Base-by-base conservation (phyloP, 2,329 filamentous ascomycete species). In the Mycosphaerella arachidis region DNA sequence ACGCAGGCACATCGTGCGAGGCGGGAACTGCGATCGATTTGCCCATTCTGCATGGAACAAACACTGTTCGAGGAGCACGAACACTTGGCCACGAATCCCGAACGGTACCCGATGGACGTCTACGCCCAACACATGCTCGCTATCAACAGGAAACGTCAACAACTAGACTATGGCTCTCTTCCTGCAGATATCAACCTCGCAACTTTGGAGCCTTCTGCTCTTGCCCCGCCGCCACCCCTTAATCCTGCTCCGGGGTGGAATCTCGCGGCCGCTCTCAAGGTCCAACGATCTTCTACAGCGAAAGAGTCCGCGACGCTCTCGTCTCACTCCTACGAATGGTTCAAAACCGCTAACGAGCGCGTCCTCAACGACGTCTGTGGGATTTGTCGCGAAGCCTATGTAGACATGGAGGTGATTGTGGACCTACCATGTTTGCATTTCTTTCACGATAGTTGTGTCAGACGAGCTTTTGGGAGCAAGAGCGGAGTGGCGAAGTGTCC, bases 11-110 rank as follows among this genome's bases (percentile, higher is more conserved):
- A 16, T 13, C 33, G 31, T 5, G 52, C 53, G 4, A 45, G 57
- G 16, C 18, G 20, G 16, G 53, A 55, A 10, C 16, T 46, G 4
- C 24, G 29, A 48, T 55, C 51, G 5, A 8, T 59, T 4, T 59
- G 57, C 33, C 57, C 57, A 27, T 59, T 54, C 30, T 59, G 57
- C 20, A 59, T 59, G 57, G 57, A 53, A 24, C 16, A 31, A 20
- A 53, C 48, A 2, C 18, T 59, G n/a, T 55, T 55, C 18, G 46
- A 55, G 24, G 18, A 31, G 31, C 57, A 59, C 40, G 57, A 59
- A 43, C 48, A 51, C 55, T 33, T 56, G 6, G 52, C 35, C 4
- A 27, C 27, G 35, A 45, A 46, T 12, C 16, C 7, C 5, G 45
- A 52, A 3, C 53, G 46, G 2, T 59, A 48, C 33, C 29, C 43